Percentiles rank a stretch among this genome's conserved stretches.
These are phyloP conservation scores for Leucocoprinus leucothites DNA, from an alignment of 768 basidiomycete species.

Conservation along the genomic window DNA sequence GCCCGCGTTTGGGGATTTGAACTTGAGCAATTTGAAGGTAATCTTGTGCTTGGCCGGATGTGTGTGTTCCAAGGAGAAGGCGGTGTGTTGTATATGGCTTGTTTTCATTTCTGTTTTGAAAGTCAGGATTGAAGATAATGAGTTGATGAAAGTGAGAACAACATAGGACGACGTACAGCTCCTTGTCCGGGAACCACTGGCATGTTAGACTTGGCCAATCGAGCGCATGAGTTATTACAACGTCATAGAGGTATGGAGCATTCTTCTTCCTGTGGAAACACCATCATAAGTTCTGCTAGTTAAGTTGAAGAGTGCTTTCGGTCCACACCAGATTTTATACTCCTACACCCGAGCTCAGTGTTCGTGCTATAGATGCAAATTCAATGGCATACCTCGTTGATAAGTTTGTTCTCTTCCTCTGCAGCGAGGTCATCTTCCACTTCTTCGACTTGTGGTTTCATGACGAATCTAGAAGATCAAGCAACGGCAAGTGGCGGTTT, in stretches of 20 bases:
- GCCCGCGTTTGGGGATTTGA: conserved; percentile 83
- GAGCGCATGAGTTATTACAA: conserved; percentile 95
- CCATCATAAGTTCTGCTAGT: neutral
- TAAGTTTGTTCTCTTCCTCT: conserved; percentile 85
- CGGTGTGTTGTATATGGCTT: conserved; percentile 96
- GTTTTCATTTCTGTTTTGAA: conserved; percentile 64
- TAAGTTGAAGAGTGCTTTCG: neutral
- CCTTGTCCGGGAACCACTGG: conserved; percentile 98
- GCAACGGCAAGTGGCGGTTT: neutral
- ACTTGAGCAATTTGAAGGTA: conserved; percentile 95
- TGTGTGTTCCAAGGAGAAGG: conserved; percentile 95
- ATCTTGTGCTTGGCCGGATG: conserved; percentile 91
- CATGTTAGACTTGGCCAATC: conserved; percentile 98
- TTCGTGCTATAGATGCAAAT: conserved; percentile 2
- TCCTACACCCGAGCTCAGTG: conserved; percentile 42
- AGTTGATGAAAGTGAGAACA: neutral
- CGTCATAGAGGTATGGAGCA: conserved; percentile 96
- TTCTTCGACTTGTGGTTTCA: conserved; percentile 60
- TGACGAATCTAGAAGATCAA: conserved; percentile 14
- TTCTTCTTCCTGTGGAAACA: conserved; percentile 88
- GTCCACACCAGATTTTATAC: conserved; percentile 75
- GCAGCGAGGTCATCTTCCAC: conserved; percentile 78
- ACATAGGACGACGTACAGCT: conserved; percentile 57
- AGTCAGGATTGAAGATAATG: neutral
- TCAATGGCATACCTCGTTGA: conserved; percentile 66